Base-by-base conservation (phyloP, 2,329 filamentous ascomycete genomes). In the Dactylellina parvicollis region DNA sequence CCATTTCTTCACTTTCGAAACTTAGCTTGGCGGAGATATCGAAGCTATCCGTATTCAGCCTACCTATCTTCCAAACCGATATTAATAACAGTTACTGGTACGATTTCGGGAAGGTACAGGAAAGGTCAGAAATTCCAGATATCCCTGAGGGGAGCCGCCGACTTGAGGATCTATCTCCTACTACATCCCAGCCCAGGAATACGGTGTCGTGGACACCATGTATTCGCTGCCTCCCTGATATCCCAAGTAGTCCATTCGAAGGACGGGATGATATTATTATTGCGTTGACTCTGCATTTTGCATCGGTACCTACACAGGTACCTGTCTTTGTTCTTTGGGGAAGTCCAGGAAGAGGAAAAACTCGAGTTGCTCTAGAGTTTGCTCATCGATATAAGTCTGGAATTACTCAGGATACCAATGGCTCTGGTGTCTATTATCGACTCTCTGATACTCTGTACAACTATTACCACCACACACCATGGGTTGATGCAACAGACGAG, bases 31-130 rank as follows among this genome's bases (percentile, higher is more conserved):
- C 22, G n/a, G 36, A 61, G 22, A 20, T 60, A 54, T 69, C 64
- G 9, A 69, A 60, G 16, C 36, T 69, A 12, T 69, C 64, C 2
- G 54, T 69, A 2, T 69, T 50, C n/a, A 52, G 18, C 12, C 16
- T 69, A 14, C 64, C 55, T 1, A 50, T 69, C 12, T 46, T 30
- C 22, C 4, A 4, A 12, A n/a, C 8, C 9, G 64, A 69, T 12
- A 10, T 69, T 4, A 60, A 69, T 8, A 69, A 69, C 26, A 36
- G 44, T 8, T 14, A n/a, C 3, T 52, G 36, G 18, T 69, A 60
- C 26, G 5, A 34, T 5, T 28, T 52, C 16, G 12, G 2, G 12
- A 20, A 44, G 12, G 26, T 14, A 14, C 3, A 32, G 2, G 1
- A 5, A 28, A 10, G 2, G 9, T 22, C 9, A 49, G 2, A 10